Percentiles rank a stretch among this genome's conserved stretches.
These are phyloP conservation scores for Comarum palustre DNA, from an alignment of 306 rosid genomes.

Conservation along the genomic window DNA sequence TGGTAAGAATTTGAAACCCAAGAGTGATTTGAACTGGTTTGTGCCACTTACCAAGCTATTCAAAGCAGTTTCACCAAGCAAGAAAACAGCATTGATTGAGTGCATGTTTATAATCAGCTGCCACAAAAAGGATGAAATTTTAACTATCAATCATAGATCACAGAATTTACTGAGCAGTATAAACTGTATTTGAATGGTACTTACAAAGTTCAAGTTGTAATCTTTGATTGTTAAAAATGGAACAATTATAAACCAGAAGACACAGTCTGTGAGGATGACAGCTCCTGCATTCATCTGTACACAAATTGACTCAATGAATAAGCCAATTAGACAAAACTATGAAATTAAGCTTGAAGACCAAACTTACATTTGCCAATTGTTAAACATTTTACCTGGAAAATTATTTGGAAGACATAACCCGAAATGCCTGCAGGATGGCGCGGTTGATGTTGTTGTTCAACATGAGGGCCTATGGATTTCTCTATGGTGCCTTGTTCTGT, in stretches of 20 bases:
- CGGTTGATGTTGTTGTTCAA: constrained; percentile 34
- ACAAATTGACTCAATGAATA: constrained; percentile 6
- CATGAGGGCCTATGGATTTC: constrained; percentile 34
- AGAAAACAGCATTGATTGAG: constrained; percentile 82
- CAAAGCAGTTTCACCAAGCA: constrained; percentile 77
- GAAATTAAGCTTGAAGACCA: constrained; percentile 1
- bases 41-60: constrained; percentile 66
- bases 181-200: constrained; percentile 17
- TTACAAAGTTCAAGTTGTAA: constrained; percentile 77
- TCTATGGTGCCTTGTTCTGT: constrained; percentile 57
- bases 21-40: not conserved
- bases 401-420: constrained; percentile 78
- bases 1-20: constrained; percentile 15
- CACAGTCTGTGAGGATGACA: constrained; percentile 83
- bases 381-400: constrained; percentile 61
- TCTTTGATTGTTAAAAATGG: constrained; percentile 80
- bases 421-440: constrained; percentile 73
- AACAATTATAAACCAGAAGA: constrained; percentile 83
- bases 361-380: not conserved
- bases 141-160: constrained; percentile 7
- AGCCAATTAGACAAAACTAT: not conserved
- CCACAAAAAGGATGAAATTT: constrained; percentile 21
- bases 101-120: constrained; percentile 82
- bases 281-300: constrained; percentile 96
- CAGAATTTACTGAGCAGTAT: not conserved